phyloP scores from a whole-genome alignment of 306 rosid genomes.

The Phaseolus lunatus region DNA sequence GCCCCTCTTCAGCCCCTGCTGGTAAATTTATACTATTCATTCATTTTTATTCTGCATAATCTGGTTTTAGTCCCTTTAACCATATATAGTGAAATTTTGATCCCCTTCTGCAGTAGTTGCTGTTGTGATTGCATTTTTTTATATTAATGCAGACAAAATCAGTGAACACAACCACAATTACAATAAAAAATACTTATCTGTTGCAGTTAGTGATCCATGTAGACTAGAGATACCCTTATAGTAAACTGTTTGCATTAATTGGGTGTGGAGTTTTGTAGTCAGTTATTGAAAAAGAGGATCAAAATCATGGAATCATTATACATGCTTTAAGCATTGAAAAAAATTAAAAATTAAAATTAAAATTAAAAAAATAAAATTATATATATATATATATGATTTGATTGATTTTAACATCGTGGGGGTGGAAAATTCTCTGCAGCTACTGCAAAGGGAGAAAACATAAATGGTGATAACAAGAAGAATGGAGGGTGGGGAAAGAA shows the following conservation, averaged over 20 bases:
- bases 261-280: not conserved
- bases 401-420: not conserved
- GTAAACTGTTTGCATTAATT: not conserved
- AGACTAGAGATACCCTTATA: too few species aligned
- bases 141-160: too few species aligned
- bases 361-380: too few species aligned
- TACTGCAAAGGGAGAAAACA: constrained; percentile 42
- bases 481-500: constrained; percentile 57
- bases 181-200: too few species aligned
- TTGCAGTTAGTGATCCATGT: too few species aligned
- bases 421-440: constrained; percentile 37
- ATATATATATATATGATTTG: too few species aligned
- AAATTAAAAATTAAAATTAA: too few species aligned
- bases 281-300: not conserved
- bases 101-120: not conserved
- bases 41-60: not conserved
- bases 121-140: too few species aligned
- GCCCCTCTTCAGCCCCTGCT: constrained; percentile 22
- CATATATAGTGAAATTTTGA: not conserved
- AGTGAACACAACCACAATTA: too few species aligned
- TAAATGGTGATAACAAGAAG: constrained; percentile 40
- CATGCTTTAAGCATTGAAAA: too few species aligned
- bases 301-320: not conserved
- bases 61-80: not conserved
- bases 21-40: constrained; percentile 45